Evolutionary conservation across 1,284 basidiomycete species (phyloP).

Genomic region (Waitea zeae): DNA sequence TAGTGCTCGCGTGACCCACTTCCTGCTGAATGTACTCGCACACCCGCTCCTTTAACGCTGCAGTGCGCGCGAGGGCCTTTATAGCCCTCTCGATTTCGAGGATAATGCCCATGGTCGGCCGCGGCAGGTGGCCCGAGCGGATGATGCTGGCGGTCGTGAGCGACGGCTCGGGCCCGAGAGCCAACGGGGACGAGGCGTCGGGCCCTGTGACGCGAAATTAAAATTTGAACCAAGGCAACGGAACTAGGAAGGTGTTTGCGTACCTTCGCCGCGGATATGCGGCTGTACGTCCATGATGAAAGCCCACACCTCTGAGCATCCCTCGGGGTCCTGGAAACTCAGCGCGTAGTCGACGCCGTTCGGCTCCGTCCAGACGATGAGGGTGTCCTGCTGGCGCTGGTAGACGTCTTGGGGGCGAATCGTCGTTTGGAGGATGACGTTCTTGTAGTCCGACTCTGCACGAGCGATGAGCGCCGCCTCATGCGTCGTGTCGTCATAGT

Average conservation of each 20-base stretch:
- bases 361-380: slow-evolving; percentile 98
- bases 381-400: slow-evolving; percentile 88
- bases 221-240: slow-evolving; percentile 4
- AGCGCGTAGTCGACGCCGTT: slow-evolving; percentile 91
- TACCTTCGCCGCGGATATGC: slow-evolving; percentile 50
- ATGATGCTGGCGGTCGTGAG: slow-evolving; percentile 43
- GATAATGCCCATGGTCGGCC: slow-evolving; percentile 54
- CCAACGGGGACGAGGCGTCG: slow-evolving; percentile 36
- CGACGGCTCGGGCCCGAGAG: slow-evolving; percentile 37
- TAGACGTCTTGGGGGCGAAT: slow-evolving; percentile 79
- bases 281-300: slow-evolving; percentile 93
- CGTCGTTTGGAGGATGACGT: slow-evolving; percentile 54
- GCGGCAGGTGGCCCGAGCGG: slow-evolving; percentile 52
- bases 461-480: slow-evolving; percentile 77
- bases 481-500: slow-evolving; percentile 62
- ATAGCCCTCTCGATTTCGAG: slow-evolving; percentile 64
- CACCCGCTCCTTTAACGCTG: slow-evolving; percentile 58
- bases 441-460: slow-evolving; percentile 54
- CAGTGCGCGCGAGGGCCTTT: slow-evolving; percentile 47
- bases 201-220: no score
- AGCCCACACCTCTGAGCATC: slow-evolving; percentile 94
- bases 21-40: slow-evolving; percentile 69
- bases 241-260: slow-evolving; percentile 15
- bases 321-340: slow-evolving; percentile 93
- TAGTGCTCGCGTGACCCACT: slow-evolving; percentile 23